Conservation (phyloP, 805 yeast genomes). For the Ogataea corticis region DNA sequence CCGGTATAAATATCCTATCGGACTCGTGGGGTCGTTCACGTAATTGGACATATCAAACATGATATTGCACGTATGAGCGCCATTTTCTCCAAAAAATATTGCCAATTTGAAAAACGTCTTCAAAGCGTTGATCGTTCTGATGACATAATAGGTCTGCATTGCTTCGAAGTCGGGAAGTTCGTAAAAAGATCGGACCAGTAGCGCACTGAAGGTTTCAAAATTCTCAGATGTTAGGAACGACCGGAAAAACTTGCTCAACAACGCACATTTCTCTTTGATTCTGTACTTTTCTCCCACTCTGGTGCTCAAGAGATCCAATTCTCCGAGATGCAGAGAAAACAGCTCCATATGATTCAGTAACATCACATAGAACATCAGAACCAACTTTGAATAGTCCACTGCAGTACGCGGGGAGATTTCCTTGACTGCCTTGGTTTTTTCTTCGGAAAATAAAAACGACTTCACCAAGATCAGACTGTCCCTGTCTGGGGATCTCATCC, state of each 20-base stretch:
- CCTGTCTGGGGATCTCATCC: neutral
- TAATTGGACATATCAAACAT: neutral
- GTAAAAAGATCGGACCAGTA: neutral
- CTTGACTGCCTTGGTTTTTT: neutral
- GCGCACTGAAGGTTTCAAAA: neutral
- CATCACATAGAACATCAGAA: neutral
- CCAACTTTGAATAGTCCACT: neutral
- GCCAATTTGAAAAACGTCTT: neutral
- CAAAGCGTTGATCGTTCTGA: neutral
- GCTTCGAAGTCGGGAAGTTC: neutral
- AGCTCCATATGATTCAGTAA: neutral
- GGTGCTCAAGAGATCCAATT: no score
- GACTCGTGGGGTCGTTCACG: neutral
- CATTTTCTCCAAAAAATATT: neutral
- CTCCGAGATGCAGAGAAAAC: no score
- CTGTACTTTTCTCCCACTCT: neutral
- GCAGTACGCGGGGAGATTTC: neutral
- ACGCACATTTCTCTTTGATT: neutral
- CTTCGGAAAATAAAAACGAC: neutral
- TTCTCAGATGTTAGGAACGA: neutral
- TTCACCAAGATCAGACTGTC: neutral
- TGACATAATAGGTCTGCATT: neutral
- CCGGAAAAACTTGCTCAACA: neutral
- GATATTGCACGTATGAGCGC: neutral
- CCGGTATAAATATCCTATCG: neutral